A percentile compares a stretch with the other conserved stretches of the same genome.
Evolutionary conservation across 2,329 filamentous ascomycete species (phyloP).

Genomic region (Amylocarpus encephaloides): DNA sequence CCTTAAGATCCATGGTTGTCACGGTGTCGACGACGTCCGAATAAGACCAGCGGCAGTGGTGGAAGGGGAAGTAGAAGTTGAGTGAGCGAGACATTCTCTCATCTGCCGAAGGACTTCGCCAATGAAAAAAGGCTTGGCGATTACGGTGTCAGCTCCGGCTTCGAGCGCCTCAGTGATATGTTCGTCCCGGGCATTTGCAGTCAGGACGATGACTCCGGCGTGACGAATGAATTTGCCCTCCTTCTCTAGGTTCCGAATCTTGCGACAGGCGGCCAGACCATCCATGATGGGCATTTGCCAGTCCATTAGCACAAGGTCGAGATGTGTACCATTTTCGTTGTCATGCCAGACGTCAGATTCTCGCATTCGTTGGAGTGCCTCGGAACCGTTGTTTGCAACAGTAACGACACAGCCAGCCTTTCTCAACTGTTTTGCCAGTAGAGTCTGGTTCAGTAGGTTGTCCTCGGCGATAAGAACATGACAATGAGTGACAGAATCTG

Average conservation of each 20-base stretch:
- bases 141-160: conserved; percentile 21
- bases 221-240: conserved; percentile 45
- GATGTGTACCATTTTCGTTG: conserved; percentile 28
- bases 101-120: conserved; percentile 18
- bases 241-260: conserved; percentile 55
- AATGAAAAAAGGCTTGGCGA: conserved; percentile 24
- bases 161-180: conserved; percentile 22
- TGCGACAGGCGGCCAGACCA: conserved; percentile 58
- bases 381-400: conserved; percentile 51
- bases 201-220: conserved; percentile 31
- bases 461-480: conserved; percentile 52
- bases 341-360: conserved; percentile 22
- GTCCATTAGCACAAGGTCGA: conserved; percentile 66
- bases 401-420: conserved; percentile 36
- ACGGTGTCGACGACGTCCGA: neutral
- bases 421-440: conserved; percentile 45
- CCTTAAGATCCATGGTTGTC: neutral
- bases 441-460: conserved; percentile 54
- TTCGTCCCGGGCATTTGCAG: conserved; percentile 28
- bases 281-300: conserved; percentile 73
- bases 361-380: conserved; percentile 41
- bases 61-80: neutral
- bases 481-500: conserved; percentile 14
- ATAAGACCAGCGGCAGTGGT: neutral
- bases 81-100: conserved; percentile 14